phyloP scores from a whole-genome alignment of 257 asterid species.

The Nyctanthes arbortristis region DNA sequence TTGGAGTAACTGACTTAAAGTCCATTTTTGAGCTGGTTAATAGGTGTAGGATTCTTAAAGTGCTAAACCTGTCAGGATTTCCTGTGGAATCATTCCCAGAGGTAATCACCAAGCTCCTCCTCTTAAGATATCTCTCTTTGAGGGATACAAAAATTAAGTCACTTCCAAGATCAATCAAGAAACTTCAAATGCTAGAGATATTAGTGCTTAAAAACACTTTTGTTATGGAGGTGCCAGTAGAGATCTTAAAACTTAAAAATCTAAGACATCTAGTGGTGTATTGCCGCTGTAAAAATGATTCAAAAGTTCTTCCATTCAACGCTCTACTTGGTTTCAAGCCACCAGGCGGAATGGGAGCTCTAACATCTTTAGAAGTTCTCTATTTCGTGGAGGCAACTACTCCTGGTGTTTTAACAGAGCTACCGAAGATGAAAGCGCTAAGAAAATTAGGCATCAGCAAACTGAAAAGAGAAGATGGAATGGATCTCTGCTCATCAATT shows the following conservation, averaged over 20 bases:
- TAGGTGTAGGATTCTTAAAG: constrained; percentile 20
- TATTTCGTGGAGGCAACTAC: too few relatives aligned
- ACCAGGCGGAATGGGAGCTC: too few relatives aligned
- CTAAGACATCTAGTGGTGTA: constrained; percentile 28
- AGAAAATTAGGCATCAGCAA: too few relatives aligned
- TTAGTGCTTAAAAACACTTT: constrained; percentile 25
- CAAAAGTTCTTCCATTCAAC: constrained; percentile 13
- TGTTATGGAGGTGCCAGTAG: constrained; percentile 30
- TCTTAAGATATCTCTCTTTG: constrained; percentile 26
- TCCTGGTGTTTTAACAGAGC: too few relatives aligned
- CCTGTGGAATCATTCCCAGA: too few relatives aligned
- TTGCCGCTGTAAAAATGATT: background rate
- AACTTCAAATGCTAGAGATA: constrained; percentile 27
- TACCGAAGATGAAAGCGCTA: too few relatives aligned
- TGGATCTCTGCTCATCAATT: too few relatives aligned
- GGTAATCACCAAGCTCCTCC: constrained; percentile 10
- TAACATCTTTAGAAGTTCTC: too few relatives aligned
- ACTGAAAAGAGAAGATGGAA: too few relatives aligned
- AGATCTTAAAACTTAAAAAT: constrained; percentile 25
- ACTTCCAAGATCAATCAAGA: constrained; percentile 21
- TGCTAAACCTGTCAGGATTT: constrained; percentile 18
- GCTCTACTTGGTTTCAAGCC: constrained; percentile 20
- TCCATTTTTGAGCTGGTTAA: background rate
- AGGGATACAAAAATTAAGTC: constrained; percentile 7
- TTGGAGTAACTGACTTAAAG: constrained; percentile 5